Base-by-base conservation (phyloP, 306 rosid genomes). In the Luffa aegyptiaca region DNA sequence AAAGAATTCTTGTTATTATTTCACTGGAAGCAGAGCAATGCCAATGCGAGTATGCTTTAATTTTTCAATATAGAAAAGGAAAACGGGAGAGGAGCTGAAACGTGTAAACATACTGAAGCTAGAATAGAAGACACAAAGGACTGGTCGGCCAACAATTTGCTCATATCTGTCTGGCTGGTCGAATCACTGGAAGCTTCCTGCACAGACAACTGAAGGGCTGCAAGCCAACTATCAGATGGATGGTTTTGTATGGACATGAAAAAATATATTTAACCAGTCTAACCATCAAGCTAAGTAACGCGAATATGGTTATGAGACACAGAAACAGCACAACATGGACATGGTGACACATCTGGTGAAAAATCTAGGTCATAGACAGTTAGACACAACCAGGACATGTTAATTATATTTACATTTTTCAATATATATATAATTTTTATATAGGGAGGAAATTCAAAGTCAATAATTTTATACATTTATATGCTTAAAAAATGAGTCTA, bases 111-210 rank as follows among this genome's bases (percentile, higher is more conserved):
- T 88, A 96, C 99, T 48, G 99, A 89, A 79, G 96, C 90, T 39
- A 96, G 96, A 86, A 96, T 90, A 72, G 97, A 91, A 78, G 99
- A 96, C 75, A 96, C 97, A 44, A 96, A 96, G 56, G 97, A 89
- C 84, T 93, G 99, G 65, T 96, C 99, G 5, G 98, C 96, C 89
- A 96, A 88, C 80, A 96, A 80, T 83, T 89, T 96, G 77, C 92
- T 87, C 94, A 93, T 86, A 79, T 94, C 97, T 59, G 92, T 86
- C 84, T 86, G 89, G 80, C 93, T 85, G 52, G 84, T 65, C 1
- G 97, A 89, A 56, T 90, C 98, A 49, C 88, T 89, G 71, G 87
- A 44, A 66, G 88, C 62, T 26, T 91, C 97, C 85, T 90, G 86
- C 75, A 89, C 96, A 8, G 99, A 96, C 87, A 96, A 69, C 77